phyloP scores from a whole-genome alignment of 768 basidiomycete genomes.

The Phylloporus rhodoxanthus region DNA sequence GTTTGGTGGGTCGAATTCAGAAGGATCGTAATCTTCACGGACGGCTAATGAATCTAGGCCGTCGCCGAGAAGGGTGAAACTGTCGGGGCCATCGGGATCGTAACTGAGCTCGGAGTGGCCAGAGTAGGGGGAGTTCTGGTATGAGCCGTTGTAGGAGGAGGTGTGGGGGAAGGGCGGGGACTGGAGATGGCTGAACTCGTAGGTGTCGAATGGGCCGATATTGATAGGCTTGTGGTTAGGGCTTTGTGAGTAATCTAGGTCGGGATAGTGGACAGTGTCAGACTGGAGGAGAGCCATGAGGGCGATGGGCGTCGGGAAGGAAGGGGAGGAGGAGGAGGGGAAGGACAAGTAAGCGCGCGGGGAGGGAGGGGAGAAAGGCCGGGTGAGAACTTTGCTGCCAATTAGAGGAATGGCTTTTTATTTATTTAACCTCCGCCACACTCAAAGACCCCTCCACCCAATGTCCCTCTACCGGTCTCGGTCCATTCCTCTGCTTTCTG shows the following conservation, averaged over 20 bases:
- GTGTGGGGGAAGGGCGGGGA: conserved; percentile 43
- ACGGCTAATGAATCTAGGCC: conserved; percentile 33
- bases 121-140: conserved; percentile 68
- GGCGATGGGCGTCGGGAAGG: conserved; percentile 1
- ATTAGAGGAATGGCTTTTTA: conserved; percentile 9
- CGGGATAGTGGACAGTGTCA: conserved; percentile 16
- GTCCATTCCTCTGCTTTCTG: not conserved
- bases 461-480: no score
- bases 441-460: not conserved
- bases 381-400: conserved; percentile 24
- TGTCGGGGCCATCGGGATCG: conserved; percentile 42
- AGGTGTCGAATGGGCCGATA: conserved; percentile 34
- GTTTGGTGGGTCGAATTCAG: conserved; percentile 62
- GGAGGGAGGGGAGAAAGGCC: conserved; percentile 11
- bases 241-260: conserved; percentile 24
- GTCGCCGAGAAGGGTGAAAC: conserved; percentile 46
- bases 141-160: conserved; percentile 58
- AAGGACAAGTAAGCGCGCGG: conserved; percentile 17
- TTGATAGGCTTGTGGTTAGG: conserved; percentile 27
- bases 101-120: conserved; percentile 60
- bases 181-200: conserved; percentile 33
- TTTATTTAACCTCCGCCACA: conserved; percentile 28
- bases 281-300: conserved; percentile 29
- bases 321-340: not conserved
- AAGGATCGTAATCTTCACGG: conserved; percentile 61